Evolutionary conservation across 2,329 filamentous ascomycete genomes (phyloP).

Genomic region (Grosmannia penicillata): DNA sequence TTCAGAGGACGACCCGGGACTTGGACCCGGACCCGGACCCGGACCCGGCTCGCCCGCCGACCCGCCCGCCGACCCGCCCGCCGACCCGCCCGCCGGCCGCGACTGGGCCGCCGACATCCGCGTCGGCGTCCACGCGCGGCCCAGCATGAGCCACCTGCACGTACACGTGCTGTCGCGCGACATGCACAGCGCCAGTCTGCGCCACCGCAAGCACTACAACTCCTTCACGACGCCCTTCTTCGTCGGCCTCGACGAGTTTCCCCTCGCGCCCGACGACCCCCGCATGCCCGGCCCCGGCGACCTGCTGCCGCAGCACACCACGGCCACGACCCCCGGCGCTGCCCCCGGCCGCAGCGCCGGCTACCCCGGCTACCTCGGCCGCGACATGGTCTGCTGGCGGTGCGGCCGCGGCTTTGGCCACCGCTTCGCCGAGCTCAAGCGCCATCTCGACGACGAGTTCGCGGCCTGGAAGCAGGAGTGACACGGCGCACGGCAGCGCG

Average conservation of each 20-base stretch:
- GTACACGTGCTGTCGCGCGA: conserved; percentile 77
- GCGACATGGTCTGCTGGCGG: conserved; percentile 68
- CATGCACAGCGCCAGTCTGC: conserved; percentile 55
- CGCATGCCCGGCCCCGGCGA: conserved; percentile 34
- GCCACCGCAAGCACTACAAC: conserved; percentile 80
- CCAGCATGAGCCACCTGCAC: conserved; percentile 86
- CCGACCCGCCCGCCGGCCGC: conserved; percentile 46
- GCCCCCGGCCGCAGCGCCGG: background rate
- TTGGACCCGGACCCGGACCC: conserved; percentile 31
- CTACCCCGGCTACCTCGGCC: background rate
- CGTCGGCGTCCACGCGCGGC: conserved; percentile 71
- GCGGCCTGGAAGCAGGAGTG: conserved; percentile 31
- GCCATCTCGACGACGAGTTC: conserved; percentile 49
- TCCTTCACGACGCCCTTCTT: conserved; percentile 82
- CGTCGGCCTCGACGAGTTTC: conserved; percentile 64
- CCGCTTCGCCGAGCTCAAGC: conserved; percentile 58
- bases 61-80: conserved; percentile 52
- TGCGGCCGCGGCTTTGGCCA: conserved; percentile 63
- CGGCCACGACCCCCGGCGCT: background rate
- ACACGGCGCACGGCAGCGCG: too few relatives aligned
- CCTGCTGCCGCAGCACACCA: background rate
- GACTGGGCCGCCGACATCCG: conserved; percentile 66
- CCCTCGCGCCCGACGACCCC: conserved; percentile 50
- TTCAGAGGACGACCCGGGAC: conserved; percentile 43
- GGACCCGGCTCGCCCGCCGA: conserved; percentile 70